phyloP scores from a whole-genome alignment of 257 asterid species.

The Forsythia viridissima region DNA sequence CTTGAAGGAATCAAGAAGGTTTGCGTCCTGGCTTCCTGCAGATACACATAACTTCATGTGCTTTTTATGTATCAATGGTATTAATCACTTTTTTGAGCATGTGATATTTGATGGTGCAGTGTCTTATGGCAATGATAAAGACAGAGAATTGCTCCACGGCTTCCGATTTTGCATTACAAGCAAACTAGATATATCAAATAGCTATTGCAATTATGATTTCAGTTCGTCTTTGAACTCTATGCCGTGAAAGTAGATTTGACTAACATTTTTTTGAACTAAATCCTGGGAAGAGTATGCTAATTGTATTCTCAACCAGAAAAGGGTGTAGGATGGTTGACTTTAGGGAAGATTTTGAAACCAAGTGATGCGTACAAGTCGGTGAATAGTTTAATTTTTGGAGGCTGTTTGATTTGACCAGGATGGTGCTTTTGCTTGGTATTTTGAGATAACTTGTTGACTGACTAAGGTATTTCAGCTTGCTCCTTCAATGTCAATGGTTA shows the following conservation, averaged over 20 bases:
- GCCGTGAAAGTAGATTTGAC: neutral
- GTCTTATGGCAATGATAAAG: neutral
- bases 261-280: neutral
- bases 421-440: neutral
- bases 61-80: too few species aligned
- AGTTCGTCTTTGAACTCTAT: too few species aligned
- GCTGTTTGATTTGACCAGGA: neutral
- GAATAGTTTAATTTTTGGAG: too few species aligned
- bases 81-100: too few species aligned
- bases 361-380: too few species aligned
- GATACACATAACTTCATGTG: too few species aligned
- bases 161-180: neutral
- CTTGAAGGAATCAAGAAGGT: too few species aligned
- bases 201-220: neutral
- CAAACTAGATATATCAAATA: neutral
- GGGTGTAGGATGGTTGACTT: neutral
- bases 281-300: neutral
- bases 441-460: neutral
- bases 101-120: neutral
- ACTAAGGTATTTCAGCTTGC: neutral
- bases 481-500: neutral
- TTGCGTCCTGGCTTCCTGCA: too few species aligned
- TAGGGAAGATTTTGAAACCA: neutral
- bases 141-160: neutral
- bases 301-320: neutral